These are phyloP conservation scores for Triangularia verruculosa DNA, from an alignment of 2,329 filamentous ascomycete genomes.

Conservation along the genomic window DNA sequence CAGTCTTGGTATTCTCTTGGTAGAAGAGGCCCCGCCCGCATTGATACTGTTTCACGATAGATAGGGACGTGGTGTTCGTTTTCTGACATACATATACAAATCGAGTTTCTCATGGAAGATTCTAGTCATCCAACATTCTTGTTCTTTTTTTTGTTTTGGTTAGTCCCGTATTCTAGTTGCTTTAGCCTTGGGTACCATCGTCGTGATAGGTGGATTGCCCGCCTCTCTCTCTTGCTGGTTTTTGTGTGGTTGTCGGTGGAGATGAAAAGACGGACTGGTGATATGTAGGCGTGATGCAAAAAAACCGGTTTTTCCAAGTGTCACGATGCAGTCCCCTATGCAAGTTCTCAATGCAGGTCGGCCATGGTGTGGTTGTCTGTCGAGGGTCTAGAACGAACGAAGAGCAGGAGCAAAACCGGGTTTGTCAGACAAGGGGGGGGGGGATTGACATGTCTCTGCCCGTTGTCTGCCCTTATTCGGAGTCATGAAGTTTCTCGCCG, in stretches of 20 bases:
- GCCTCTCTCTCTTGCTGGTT: slow-evolving; percentile 4
- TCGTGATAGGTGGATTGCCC: slow-evolving; percentile 28
- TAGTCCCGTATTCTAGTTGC: neutral
- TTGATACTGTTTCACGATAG: neutral
- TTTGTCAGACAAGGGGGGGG: neutral
- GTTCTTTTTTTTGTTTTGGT: neutral
- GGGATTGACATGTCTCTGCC: neutral
- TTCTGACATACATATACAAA: neutral
- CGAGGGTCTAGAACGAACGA: neutral
- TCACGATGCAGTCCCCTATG: slow-evolving; percentile 24
- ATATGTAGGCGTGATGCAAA: slow-evolving; percentile 17
- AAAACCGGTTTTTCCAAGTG: slow-evolving; percentile 32
- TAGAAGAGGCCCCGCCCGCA: neutral
- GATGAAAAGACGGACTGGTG: slow-evolving; percentile 22
- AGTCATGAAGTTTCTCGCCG: neutral
- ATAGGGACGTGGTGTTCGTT: neutral
- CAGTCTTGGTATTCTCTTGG: neutral
- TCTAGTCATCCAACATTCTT: neutral
- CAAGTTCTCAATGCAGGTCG: slow-evolving; percentile 29
- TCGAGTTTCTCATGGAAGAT: neutral
- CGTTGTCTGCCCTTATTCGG: neutral
- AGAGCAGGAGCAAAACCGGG: neutral
- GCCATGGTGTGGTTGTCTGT: slow-evolving; percentile 15
- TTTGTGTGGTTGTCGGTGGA: slow-evolving; percentile 5
- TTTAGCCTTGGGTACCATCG: neutral